Evolutionary conservation across 139 green algal genomes (phyloP), one percentile per base, ranked within the genome.

Genomic region (Microglena sp.): DNA sequence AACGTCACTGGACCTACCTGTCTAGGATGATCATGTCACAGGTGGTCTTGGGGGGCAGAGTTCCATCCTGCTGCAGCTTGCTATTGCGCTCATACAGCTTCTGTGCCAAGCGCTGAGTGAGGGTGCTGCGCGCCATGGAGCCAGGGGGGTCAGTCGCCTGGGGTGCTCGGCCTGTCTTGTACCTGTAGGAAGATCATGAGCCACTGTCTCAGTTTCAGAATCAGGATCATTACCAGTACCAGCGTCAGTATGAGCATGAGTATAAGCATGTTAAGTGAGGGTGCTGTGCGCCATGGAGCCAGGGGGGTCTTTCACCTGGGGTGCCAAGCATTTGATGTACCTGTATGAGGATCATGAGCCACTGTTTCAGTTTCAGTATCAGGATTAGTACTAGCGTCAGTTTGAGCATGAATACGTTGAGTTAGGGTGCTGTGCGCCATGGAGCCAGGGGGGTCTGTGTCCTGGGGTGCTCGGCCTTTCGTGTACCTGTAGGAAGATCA

Each of bases 21-120:
- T 98, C 93, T 1, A 96, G 73, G 4, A 99, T 86, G 6, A 99
- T 71, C 59, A 98, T 72, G 58, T 98, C 92, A 67, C 86, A 96
- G 26, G 87, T 89, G 62, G 89, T 81, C 27, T 46, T 53, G 11
- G 65, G 46, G 11, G 83, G 83, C 29, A 78, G 67, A 54, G 60
- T 56, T 1, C 72, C 75, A 3, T 35, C 56, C 0, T 69, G 70
- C 72, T 84, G 78, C 75, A 89, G 69, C 18, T 55, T 44, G 33
- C 40, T 40, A 33, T 89, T 70, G 21, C 66, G 70, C 33, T 87
- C 82, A 27, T 73, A 31, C 55, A 95, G 65, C 62, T 85, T 55
- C 2, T 35, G 58, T 1, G 83, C 83, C 21, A 95, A 64, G 33
- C 77, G 66, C 76, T 95, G 83, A 7, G 84, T 67, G 15, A 90